Base-by-base conservation (phyloP, 805 yeast species). In the Starmerella khaoyaiensis region DNA sequence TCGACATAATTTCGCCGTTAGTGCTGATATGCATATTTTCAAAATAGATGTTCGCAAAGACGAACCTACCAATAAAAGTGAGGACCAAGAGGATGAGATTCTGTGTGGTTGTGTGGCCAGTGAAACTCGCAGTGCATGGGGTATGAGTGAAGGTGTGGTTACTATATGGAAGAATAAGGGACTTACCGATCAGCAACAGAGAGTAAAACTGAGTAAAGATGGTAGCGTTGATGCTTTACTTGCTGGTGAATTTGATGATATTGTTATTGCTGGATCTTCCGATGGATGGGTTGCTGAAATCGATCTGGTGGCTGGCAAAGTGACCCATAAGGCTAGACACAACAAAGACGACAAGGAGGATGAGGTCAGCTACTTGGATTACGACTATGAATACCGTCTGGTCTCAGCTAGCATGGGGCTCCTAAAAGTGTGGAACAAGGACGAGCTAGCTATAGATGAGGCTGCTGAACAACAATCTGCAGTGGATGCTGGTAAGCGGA, bases 31-130 rank as follows among this genome's bases (percentile, higher is more conserved):
- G 3, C 78, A 86, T 0, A 61, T 87, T 29, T 69, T 83, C 1
- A 77, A 76, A 41, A 67, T 86, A 50, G 96, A 87, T 56, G 65
- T 78, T 3, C 63, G 95, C 33, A 80, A 78, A 48, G 80, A 79
- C 4, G 66, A 74, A 2, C 31, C 31, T 9, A 56, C 77, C 1
- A 59, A 70, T 3, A 68, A 68, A 27, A 75, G 86, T 25, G 97
- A 86, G 45, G 86, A 83, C 54, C 98, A 87, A 60, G 94, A 79
- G 48, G 97, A 87, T 52, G 98, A 87, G 54, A 60, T 87, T n/a
- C 59, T 87, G 29, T 67, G 84, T 39, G 77, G 82, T 50, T 63
- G 80, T 26, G 73, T 76, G 2, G 68, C 73, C 11, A 69, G 67
- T 33, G 80, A 76, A 37, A 75, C 72, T 15, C 67, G 72, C 1